These are phyloP conservation scores for Daldinia sp. DNA, from an alignment of 2,329 filamentous ascomycete genomes.

Conservation along the genomic window DNA sequence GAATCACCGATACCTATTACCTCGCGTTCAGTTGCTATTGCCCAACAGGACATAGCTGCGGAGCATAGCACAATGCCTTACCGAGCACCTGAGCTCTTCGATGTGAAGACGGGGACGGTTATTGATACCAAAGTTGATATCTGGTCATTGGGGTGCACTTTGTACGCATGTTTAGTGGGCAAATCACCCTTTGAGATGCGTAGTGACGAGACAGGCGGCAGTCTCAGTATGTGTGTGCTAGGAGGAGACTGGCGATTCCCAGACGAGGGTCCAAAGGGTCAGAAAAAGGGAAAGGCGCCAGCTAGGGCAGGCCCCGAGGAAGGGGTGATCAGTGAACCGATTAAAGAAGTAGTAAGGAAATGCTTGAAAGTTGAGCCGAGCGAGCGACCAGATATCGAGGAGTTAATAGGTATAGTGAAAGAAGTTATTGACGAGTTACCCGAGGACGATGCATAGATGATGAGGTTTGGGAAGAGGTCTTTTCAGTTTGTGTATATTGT, in stretches of 20 bases:
- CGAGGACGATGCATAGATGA: conserved; percentile 47
- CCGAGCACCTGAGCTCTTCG: conserved; percentile 95
- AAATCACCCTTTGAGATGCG: conserved; percentile 97
- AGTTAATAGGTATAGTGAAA: conserved; percentile 53
- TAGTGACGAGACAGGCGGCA: conserved; percentile 95
- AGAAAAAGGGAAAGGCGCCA: conserved; percentile 60
- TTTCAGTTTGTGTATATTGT: conserved; percentile 35
- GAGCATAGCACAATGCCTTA: conserved; percentile 99
- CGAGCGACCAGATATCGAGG: conserved; percentile 74
- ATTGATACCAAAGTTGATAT: conserved; percentile 98
- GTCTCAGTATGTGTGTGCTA: conserved; percentile 89
- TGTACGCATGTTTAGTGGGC: conserved; percentile 95
- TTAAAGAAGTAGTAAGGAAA: conserved; percentile 87
- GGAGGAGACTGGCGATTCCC: conserved; percentile 98
- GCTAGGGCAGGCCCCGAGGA: conserved; percentile 56
- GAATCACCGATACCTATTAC: conserved; percentile 90
- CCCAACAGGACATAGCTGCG: conserved; percentile 92
- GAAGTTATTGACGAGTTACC: conserved; percentile 51
- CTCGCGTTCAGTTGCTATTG: conserved; percentile 87
- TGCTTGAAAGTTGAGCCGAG: conserved; percentile 89
- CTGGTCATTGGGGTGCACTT: conserved; percentile 96
- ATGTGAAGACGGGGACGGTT: conserved; percentile 91
- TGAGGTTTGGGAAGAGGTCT: background rate
- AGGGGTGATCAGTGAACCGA: conserved; percentile 78
- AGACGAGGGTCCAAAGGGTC: conserved; percentile 77